These are phyloP conservation scores for Termitomyces heimii DNA, from an alignment of 768 basidiomycete genomes.

Conservation along the genomic window DNA sequence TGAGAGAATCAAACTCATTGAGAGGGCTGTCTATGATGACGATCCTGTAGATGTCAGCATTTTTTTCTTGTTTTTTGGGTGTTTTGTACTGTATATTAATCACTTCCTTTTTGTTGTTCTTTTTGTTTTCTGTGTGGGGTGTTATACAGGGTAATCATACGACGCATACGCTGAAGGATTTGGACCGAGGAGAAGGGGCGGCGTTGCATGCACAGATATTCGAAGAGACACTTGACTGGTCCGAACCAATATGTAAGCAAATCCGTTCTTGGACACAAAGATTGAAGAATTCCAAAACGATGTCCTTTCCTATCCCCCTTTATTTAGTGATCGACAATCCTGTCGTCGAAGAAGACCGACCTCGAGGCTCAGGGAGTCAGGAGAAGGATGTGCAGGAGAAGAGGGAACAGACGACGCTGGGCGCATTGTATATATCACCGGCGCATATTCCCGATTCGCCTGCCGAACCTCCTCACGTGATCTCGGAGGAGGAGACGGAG, in stretches of 20 bases:
- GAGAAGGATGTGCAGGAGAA: constrained; percentile 70
- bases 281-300: constrained; percentile 12
- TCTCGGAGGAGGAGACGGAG: constrained; percentile 69
- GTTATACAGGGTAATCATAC: constrained; percentile 64
- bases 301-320: constrained; percentile 12
- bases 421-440: constrained; percentile 65
- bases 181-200: constrained; percentile 85
- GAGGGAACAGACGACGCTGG: constrained; percentile 72
- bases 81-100: constrained; percentile 49
- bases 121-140: not conserved
- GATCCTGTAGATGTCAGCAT: constrained; percentile 81
- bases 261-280: constrained; percentile 12
- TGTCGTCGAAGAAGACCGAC: constrained; percentile 41
- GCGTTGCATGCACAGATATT: constrained; percentile 78
- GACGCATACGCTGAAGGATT: constrained; percentile 70
- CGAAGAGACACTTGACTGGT: constrained; percentile 85
- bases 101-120: constrained; percentile 23
- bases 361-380: constrained; percentile 61
- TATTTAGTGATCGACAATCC: constrained; percentile 59
- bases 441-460: constrained; percentile 77
- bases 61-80: constrained; percentile 27
- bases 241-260: constrained; percentile 72
- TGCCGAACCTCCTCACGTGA: constrained; percentile 54
- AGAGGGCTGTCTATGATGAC: constrained; percentile 85
- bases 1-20: constrained; percentile 73